Percentiles rank a stretch among this genome's conserved stretches.
phyloP scores from a whole-genome alignment of 441 rosid species.

The Adansonia grandidieri region DNA sequence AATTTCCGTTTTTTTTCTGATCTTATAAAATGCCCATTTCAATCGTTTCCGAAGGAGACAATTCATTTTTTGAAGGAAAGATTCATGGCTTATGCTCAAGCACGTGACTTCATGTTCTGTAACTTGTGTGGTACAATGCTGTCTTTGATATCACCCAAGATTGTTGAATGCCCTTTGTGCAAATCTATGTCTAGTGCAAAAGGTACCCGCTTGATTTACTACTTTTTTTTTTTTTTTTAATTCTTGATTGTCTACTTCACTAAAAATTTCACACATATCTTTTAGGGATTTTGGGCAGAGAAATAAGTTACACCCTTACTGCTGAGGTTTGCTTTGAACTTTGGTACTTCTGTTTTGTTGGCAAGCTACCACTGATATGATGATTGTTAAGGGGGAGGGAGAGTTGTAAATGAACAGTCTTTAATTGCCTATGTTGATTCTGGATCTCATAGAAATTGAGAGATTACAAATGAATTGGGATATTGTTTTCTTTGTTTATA shows the following conservation, averaged over 20 bases:
- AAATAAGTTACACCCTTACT: constrained; percentile 47
- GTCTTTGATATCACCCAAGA: constrained; percentile 30
- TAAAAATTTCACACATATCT: constrained; percentile 7
- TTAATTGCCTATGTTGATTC: neutral
- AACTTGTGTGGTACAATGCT: constrained; percentile 62
- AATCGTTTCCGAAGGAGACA: neutral
- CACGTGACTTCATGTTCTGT: constrained; percentile 61
- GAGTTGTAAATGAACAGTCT: neutral
- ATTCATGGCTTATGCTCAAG: constrained; percentile 41
- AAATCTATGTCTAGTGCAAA: constrained; percentile 39
- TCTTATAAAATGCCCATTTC: neutral
- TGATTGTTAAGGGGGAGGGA: neutral
- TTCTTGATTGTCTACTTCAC: constrained; percentile 7
- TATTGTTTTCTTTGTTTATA: neutral
- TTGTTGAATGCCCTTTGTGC: constrained; percentile 51
- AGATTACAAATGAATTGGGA: neutral
- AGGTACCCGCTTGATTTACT: constrained; percentile 37
- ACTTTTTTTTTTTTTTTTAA: neutral
- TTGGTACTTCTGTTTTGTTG: neutral
- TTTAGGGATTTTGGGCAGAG: constrained; percentile 50
- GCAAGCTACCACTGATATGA: neutral
- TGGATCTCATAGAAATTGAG: neutral
- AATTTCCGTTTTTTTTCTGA: neutral
- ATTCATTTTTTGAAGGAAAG: neutral
- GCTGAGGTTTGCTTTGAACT: constrained; percentile 49